These are phyloP conservation scores for Lophiotrema nucula DNA, from an alignment of 495 filamentous ascomycete species.

Conservation along the genomic window DNA sequence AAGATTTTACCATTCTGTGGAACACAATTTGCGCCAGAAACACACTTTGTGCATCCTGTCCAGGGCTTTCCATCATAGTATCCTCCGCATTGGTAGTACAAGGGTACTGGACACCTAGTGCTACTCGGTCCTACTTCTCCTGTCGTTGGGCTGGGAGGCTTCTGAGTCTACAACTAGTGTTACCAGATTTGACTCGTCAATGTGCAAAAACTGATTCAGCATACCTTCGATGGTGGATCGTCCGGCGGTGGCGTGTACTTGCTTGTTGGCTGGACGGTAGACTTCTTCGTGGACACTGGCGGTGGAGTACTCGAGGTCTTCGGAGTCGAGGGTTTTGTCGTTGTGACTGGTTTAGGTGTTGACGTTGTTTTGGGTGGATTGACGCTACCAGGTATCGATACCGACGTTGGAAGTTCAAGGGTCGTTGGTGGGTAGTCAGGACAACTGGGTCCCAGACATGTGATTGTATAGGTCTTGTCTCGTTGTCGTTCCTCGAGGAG, in stretches of 20 bases:
- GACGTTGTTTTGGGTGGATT: background rate
- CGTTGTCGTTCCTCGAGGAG: constrained; percentile 15
- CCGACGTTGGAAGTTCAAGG: background rate
- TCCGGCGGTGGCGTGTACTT: constrained; percentile 1
- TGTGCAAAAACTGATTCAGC: no score
- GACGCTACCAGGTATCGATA: no score
- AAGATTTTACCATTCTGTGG: constrained; percentile 25
- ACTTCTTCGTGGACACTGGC: no score
- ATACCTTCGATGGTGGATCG: constrained; percentile 4
- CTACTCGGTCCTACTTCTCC: constrained; percentile 24
- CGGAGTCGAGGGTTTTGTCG: constrained; percentile 2
- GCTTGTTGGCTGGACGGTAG: no score
- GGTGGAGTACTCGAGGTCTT: constrained; percentile 9
- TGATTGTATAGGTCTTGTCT: constrained; percentile 23
- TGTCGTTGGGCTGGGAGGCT: constrained; percentile 1
- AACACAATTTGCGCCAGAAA: constrained; percentile 11
- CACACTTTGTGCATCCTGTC: constrained; percentile 28
- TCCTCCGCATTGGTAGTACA: constrained; percentile 27
- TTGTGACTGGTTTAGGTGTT: constrained; percentile 5
- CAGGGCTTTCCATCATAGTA: constrained; percentile 14
- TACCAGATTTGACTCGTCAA: no score
- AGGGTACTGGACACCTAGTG: constrained; percentile 25
- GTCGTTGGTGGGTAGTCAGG: constrained; percentile 22
- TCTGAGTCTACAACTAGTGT: no score
- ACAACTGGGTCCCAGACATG: constrained; percentile 16